Base-by-base conservation (phyloP, 2,329 filamentous ascomycete species). In the Aspergillus sp. region DNA sequence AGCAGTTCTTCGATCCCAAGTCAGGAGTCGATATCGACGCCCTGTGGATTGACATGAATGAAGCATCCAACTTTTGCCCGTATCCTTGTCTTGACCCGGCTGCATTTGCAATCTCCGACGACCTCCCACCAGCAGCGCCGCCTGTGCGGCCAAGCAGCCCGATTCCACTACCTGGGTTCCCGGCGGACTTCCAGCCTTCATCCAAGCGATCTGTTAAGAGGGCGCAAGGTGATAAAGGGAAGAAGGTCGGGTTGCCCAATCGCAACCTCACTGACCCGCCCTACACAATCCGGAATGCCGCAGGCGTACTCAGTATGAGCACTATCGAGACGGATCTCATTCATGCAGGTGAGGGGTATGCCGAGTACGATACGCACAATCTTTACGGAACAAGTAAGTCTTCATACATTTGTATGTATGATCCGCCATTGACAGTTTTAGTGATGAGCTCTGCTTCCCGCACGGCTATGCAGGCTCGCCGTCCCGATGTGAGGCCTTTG, bases 331-430 rank as follows among this genome's bases (percentile, higher is more conserved):
- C 88, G 0, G 84, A 91, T 69, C 76, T 91, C 8, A 82, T 88
- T 8, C 89, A 91, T 71, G 64, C 69, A 2, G 81, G 86, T 44
- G 87, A 89, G 60, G 89, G 89, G 11, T 75, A 87, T 39, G 80
- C 81, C 19, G 86, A 90, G 73, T 91, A 90, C 70, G 90, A 93
- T 66, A 90, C 87, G 0, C 90, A 93, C 73, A 92, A 92, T 66
- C 75, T 92, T 1, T 92, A 90, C 72, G 90, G 90, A 1, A 84
- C 85, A 7, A 87, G 77, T 78, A 71, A 72, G 78, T 72, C 1
- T 7, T 8, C 8, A 7, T 17, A 2, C 17, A 13, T 13, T n/a
- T 17, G 5, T 4, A 17, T 4, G 3, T n/a, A 8, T 27, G 38
- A 36, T 8, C 49, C 59, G 32, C 32, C 32, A 36, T 36, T 64